phyloP scores from a whole-genome alignment of 1,139 yeast species.

The Meyerozyma smithsonii region DNA sequence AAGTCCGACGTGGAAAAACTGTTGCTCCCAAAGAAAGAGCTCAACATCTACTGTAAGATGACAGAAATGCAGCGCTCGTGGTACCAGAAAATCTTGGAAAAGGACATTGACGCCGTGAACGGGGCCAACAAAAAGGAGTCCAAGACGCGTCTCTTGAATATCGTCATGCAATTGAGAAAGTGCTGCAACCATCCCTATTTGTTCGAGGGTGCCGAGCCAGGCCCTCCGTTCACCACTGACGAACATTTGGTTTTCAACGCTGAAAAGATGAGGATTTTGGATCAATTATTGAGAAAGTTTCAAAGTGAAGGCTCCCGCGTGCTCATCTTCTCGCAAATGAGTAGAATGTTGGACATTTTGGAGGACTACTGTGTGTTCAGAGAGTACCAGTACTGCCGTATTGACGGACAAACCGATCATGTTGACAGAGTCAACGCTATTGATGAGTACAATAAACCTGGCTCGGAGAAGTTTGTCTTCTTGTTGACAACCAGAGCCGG shows the following conservation, averaged over 20 bases:
- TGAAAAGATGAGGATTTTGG: slow-evolving; percentile 68
- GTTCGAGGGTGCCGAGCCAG: slow-evolving; percentile 85
- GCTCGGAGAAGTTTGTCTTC: slow-evolving; percentile 63
- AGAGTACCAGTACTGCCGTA: slow-evolving; percentile 65
- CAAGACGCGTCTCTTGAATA: slow-evolving; percentile 67
- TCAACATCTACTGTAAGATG: slow-evolving; percentile 70
- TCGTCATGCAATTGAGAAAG: slow-evolving; percentile 79
- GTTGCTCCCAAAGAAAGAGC: slow-evolving; percentile 66
- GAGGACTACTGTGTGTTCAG: slow-evolving; percentile 75
- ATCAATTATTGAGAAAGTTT: slow-evolving; percentile 58
- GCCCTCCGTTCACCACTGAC: slow-evolving; percentile 81
- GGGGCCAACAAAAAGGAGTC: slow-evolving; percentile 74
- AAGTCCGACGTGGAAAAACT: slow-evolving; percentile 79
- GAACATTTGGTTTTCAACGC: slow-evolving; percentile 73
- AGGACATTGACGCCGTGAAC: slow-evolving; percentile 79
- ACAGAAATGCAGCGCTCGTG: slow-evolving; percentile 71
- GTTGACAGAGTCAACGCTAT: slow-evolving; percentile 70
- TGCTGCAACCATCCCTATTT: slow-evolving; percentile 82
- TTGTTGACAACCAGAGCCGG: slow-evolving; percentile 79
- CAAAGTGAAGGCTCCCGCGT: slow-evolving; percentile 70
- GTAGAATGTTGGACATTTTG: slow-evolving; percentile 70
- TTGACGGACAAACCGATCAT: slow-evolving; percentile 80
- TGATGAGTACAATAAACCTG: slow-evolving; percentile 72
- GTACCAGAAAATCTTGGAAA: slow-evolving; percentile 72
- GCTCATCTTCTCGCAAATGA: slow-evolving; percentile 76